Base-by-base conservation (phyloP, 2,329 filamentous ascomycete genomes). In the Pseudopyricularia cyperi region DNA sequence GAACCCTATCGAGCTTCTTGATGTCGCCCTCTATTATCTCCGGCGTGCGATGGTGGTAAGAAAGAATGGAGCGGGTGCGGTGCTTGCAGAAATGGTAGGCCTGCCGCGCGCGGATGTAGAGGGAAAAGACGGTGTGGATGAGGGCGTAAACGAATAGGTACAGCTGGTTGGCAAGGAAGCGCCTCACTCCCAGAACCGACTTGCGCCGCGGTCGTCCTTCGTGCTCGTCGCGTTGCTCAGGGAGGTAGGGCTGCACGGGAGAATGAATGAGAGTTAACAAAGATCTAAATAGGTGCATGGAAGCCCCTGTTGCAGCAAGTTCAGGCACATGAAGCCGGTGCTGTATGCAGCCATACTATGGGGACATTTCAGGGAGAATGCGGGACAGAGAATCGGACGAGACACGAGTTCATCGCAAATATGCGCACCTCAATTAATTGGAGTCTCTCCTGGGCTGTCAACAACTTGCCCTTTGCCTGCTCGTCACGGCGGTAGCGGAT, bases 11-110 rank as follows among this genome's bases (percentile, higher is more conserved):
- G 53, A 98, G 68, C 9, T 77, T 75, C 65, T 81, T 81, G 26
- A 97, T 84, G 69, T 98, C 93, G 61, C 85, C 83, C 62, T 85
- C 82, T 59, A 98, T 95, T 63, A 95, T 81, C 64, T 95, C 88
- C 7, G 93, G 93, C 1, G 91, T 95, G 51, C 88, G 87, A 67
- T 98, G 93, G 70, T 98, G 94, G 71, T 98, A 93, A 66, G 91
- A 90, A 52, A 95, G 74, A 55, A 97, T 78, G 9, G 88, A 87
- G 51, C 89, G 79, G 57, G 91, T 71, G 54, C 87, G 83, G 65
- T 93, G 86, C 58, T 82, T 74, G 49, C 95, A 76, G 8, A 84
- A 79, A 65, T 91, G 85, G 70, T 89, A 93, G 52, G 82, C 80
- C 63, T 89, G 83, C 53, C 90, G 83, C 54, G 88, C 69, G 56